A percentile compares a stretch with the other conserved stretches of the same genome.
phyloP scores from a whole-genome alignment of 352 stramenopile genomes.

The Thalassiosira hispida region DNA sequence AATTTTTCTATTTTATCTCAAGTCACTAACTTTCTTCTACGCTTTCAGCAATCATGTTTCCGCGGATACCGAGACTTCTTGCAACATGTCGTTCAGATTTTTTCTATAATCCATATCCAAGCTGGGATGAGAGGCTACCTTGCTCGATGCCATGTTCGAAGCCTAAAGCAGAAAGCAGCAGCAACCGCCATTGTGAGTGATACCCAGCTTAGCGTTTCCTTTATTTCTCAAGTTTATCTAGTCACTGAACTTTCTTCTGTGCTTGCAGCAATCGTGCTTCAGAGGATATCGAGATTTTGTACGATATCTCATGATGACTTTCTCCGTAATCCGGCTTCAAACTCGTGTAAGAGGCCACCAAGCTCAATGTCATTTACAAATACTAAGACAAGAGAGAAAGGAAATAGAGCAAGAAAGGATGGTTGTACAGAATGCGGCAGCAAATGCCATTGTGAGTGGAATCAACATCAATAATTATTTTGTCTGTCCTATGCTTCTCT shows the following conservation, averaged over 20 bases:
- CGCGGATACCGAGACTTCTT: constrained; percentile 18
- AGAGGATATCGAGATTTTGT: constrained; percentile 35
- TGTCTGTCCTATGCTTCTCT: neutral
- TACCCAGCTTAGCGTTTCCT: too few relatives aligned
- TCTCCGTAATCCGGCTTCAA: constrained; percentile 31
- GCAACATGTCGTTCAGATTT: neutral
- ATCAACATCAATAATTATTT: neutral
- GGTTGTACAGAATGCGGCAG: constrained; percentile 1
- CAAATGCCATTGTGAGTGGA: constrained; percentile 17
- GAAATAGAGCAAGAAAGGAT: neutral
- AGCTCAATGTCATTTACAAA: neutral
- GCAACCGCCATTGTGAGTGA: constrained; percentile 19
- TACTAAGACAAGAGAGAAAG: constrained; percentile 1
- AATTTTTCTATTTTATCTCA: neutral
- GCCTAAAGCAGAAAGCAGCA: neutral
- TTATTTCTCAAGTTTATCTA: neutral
- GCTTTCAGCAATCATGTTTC: constrained; percentile 25
- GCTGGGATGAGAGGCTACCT: neutral
- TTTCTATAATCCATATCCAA: too few relatives aligned
- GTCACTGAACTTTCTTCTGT: neutral
- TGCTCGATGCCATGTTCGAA: constrained; percentile 1
- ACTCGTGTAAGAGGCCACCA: constrained; percentile 7
- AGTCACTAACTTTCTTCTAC: constrained; percentile 8
- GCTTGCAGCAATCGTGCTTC: constrained; percentile 24
- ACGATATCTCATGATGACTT: constrained; percentile 26